A percentile compares a stretch with the other conserved stretches of the same genome.
Conservation (phyloP, 768 basidiomycete species). For the Russula sp. region DNA sequence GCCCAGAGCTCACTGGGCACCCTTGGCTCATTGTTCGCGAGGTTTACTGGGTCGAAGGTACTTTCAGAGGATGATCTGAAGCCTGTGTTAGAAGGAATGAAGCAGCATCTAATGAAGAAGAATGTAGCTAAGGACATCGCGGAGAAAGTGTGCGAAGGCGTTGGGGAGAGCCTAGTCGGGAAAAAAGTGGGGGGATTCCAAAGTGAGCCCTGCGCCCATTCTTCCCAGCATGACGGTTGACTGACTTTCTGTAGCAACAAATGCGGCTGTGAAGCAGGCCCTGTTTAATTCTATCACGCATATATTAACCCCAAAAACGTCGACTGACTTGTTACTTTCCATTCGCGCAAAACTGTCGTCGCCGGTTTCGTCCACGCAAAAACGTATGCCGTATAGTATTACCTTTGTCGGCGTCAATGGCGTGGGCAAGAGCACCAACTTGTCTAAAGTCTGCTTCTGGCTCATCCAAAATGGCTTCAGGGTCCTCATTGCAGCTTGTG, state of each 20-base stretch:
- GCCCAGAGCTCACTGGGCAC: constrained; percentile 49
- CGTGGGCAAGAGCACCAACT: constrained; percentile 96
- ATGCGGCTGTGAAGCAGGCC: constrained; percentile 74
- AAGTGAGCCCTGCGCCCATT: constrained; percentile 44
- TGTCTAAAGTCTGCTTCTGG: constrained; percentile 99
- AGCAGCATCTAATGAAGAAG: constrained; percentile 97
- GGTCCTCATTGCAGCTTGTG: constrained; percentile 96
- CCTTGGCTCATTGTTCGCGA: constrained; percentile 74
- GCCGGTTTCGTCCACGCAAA: constrained; percentile 65
- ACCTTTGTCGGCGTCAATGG: constrained; percentile 99
- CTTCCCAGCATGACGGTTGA: constrained; percentile 9
- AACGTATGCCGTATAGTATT: constrained; percentile 83
- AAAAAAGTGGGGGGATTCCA: constrained; percentile 88
- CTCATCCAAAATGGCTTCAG: constrained; percentile 89
- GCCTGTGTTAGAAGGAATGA: constrained; percentile 90
- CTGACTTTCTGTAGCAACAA: constrained; percentile 53
- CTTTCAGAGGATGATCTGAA: constrained; percentile 77
- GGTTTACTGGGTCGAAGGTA: constrained; percentile 79
- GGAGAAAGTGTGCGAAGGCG: constrained; percentile 90
- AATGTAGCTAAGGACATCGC: constrained; percentile 96
- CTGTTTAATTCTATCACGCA: constrained; percentile 84
- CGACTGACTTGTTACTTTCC: constrained; percentile 91
- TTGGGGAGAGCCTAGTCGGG: constrained; percentile 85
- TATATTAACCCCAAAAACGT: constrained; percentile 93
- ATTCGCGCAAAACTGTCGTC: constrained; percentile 84